Conservation (phyloP, 2,329 filamentous ascomycete species). For the Gaeumannomyces sp. region DNA sequence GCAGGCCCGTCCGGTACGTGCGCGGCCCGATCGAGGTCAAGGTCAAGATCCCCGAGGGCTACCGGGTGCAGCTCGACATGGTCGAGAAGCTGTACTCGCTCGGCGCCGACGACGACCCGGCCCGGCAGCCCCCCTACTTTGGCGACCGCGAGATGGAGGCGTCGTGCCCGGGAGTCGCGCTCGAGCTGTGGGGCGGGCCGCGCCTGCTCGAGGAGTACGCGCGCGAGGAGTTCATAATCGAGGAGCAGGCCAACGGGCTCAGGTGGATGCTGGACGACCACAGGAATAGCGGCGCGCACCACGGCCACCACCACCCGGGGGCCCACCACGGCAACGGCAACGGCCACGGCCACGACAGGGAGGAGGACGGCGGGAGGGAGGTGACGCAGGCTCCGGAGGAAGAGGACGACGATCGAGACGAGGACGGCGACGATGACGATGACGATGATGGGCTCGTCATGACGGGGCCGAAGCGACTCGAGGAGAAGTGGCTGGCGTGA, state of each 20-base stretch:
- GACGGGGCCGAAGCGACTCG: conserved; percentile 49
- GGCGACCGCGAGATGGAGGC: conserved; percentile 50
- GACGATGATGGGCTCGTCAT: conserved; percentile 53
- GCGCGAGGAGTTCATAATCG: conserved; percentile 84
- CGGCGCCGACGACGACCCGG: conserved; percentile 39
- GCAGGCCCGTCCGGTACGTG: conserved; percentile 71
- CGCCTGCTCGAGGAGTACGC: conserved; percentile 92
- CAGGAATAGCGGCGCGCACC: conserved; percentile 29
- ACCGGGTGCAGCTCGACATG: conserved; percentile 77
- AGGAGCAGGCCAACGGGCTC: conserved; percentile 89
- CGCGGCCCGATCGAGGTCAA: conserved; percentile 74
- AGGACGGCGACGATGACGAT: conserved; percentile 43
- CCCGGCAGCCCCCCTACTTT: conserved; percentile 58
- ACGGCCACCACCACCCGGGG: conserved; percentile 7
- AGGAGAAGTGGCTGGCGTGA: conserved; percentile 55
- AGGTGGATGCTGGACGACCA: conserved; percentile 77
- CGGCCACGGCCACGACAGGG: conserved; percentile 11
- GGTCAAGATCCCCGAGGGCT: conserved; percentile 80
- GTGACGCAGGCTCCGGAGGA: conserved; percentile 11
- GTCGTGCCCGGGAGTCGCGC: conserved; percentile 66
- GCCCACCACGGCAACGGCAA: no score
- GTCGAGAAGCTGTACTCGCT: conserved; percentile 54
- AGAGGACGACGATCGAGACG: conserved; percentile 33
- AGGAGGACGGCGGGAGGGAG: conserved; percentile 6
- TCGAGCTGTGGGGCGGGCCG: conserved; percentile 86